Evolutionary conservation across 2,329 filamentous ascomycete genomes (phyloP), one percentile per base, ranked within the genome.

Genomic region (Pseudogymnoascus sp.): DNA sequence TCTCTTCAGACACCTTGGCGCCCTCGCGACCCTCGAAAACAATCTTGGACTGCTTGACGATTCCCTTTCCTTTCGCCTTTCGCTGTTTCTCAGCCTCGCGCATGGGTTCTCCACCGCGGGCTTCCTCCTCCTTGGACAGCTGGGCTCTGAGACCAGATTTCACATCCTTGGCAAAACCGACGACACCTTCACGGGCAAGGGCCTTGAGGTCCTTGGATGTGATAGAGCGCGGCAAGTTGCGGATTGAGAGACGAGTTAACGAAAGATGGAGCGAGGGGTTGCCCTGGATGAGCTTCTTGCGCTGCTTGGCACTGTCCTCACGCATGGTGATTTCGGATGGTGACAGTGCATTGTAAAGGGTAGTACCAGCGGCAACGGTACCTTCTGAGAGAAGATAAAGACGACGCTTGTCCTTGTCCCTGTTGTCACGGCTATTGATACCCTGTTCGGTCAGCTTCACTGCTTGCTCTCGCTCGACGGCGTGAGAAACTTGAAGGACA

Each of bases 1-100:
- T 86, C 47, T 84, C 81, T 76, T 96, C 92, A 7, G 82, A 77
- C 12, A 96, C 86, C 78, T 97, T 97, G 71, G 86, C 86, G 54
- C 95, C 95, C 69, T 95, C 86, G 37, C 84, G 84, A 63, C 88
- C 90, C 78, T 99, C 95, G 71, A 95, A 97, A 39, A 97, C 90
- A 63, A 99, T 85, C 80, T 97, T 99, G 63, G 93, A 89, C 77
- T 99, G 95, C 70, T 86, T 89, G 47, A 99, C 91, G 60, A 99
- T 82, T 64, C 84, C 84, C 73, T 93, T 95, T 63, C 90, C 89
- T 75, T 93, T 91, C 68, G 84, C 79, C 73, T 90, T 96, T 63
- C 95, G 86, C 67, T 86, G 81, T 60, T 84, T 85, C 72, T 99
- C 95, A 2, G 91, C 89, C 65, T 90, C 86, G 69, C 84, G 86